Evolutionary conservation across 176 grass and related monocot genomes (phyloP).

Genomic region (Juncus effusus): DNA sequence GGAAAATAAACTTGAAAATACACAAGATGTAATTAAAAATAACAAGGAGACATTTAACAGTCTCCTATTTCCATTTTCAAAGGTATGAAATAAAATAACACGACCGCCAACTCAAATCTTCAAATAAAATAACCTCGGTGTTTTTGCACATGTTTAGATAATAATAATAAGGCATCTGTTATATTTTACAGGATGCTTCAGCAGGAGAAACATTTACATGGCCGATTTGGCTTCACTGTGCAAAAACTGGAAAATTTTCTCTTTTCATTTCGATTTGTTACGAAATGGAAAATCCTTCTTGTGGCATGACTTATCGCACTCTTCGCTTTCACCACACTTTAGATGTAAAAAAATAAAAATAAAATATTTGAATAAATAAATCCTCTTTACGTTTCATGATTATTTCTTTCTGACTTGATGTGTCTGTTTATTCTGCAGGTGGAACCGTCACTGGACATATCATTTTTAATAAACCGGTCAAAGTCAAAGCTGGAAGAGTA

Average conservation of each 20-base stretch:
- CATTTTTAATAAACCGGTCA: conserved; percentile 65
- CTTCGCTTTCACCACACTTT: conserved; percentile 72
- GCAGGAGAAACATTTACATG: conserved; percentile 56
- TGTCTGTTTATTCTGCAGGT: conserved; percentile 49
- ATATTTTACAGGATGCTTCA: conserved; percentile 53
- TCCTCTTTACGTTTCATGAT: not conserved
- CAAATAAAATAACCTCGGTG: no score
- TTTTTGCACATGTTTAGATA: no score
- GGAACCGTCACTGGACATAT: conserved; percentile 73
- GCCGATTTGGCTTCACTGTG: conserved; percentile 99
- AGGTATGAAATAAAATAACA: conserved; percentile 39
- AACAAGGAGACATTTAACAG: conserved; percentile 42
- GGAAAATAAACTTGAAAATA: conserved; percentile 36
- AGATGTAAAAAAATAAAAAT: conserved; percentile 40
- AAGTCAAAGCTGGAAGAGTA: conserved; percentile 80
- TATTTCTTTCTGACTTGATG: conserved; percentile 1
- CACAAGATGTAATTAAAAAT: conserved; percentile 12
- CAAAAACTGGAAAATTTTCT: conserved; percentile 56
- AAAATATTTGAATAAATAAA: no score
- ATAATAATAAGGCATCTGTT: not conserved
- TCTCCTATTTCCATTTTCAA: conserved; percentile 74
- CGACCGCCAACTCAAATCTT: no score
- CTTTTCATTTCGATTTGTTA: conserved; percentile 89
- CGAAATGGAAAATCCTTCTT: conserved; percentile 70
- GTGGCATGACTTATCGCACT: conserved; percentile 81